phyloP scores from a whole-genome alignment of 306 rosid genomes.

The Pyrus pyrifolia region DNA sequence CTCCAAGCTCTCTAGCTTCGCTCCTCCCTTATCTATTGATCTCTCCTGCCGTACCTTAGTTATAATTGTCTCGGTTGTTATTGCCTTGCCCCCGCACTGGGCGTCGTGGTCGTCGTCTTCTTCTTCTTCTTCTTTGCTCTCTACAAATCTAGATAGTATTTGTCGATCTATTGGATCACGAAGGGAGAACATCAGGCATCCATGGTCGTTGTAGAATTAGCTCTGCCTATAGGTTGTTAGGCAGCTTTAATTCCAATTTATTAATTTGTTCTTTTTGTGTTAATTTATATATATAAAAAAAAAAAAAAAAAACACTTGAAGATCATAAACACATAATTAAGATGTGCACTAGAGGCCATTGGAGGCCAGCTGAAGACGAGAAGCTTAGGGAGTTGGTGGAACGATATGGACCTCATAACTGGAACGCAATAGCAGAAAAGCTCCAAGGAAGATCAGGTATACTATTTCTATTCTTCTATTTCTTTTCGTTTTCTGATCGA shows the following conservation, averaged over 20 bases:
- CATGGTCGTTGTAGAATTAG: background rate
- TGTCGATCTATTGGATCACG: background rate
- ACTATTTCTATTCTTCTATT: background rate
- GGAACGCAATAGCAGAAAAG: slow-evolving; percentile 98
- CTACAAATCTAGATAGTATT: background rate
- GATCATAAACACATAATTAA: background rate
- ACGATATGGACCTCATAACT: slow-evolving; percentile 93
- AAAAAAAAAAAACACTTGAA: background rate
- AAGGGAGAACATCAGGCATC: background rate
- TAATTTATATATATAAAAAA: background rate
- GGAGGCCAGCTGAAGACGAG: slow-evolving; percentile 96
- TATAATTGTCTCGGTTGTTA: background rate
- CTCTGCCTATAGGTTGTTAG: background rate
- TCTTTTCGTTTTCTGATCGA: background rate
- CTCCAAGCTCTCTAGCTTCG: background rate
- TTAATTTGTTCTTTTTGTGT: background rate
- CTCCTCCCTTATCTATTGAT: background rate
- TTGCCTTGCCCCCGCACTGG: background rate
- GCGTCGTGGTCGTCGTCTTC: background rate
- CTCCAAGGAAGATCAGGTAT: slow-evolving; percentile 94
- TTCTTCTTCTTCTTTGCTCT: background rate
- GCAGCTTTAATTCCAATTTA: background rate
- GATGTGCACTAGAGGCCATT: slow-evolving; percentile 96
- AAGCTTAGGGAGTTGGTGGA: slow-evolving; percentile 80
- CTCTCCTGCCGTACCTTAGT: background rate